Evolutionary conservation across 2,329 filamentous ascomycete genomes (phyloP).

Genomic region (Lasiodiplodia citricola): DNA sequence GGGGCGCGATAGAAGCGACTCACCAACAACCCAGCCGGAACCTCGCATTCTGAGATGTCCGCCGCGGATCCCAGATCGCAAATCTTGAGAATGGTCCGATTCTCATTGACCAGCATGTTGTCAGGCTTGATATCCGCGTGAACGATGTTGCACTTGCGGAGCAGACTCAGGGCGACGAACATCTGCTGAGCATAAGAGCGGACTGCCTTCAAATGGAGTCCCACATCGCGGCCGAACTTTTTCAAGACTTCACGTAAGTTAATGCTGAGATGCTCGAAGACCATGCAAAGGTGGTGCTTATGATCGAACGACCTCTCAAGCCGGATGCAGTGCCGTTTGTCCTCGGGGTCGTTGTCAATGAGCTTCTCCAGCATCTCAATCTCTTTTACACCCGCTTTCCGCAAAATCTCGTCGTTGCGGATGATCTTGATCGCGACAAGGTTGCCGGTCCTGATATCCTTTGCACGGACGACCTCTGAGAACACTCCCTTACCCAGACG

Average conservation of each 20-base stretch:
- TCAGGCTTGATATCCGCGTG: constrained; percentile 98
- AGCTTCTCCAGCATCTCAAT: constrained; percentile 91
- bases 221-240: constrained; percentile 93
- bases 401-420: constrained; percentile 76
- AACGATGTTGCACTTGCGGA: constrained; percentile 90
- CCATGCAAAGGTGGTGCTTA: constrained; percentile 93
- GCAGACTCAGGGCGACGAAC: constrained; percentile 83
- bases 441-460: constrained; percentile 68
- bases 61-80: constrained; percentile 97
- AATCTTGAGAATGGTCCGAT: constrained; percentile 84
- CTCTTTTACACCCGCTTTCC: constrained; percentile 91
- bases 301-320: constrained; percentile 90
- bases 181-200: constrained; percentile 92
- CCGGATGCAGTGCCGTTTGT: constrained; percentile 89
- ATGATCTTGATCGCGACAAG: constrained; percentile 98
- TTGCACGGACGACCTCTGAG: constrained; percentile 89
- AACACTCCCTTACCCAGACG: constrained; percentile 94
- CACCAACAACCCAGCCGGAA: constrained; percentile 86
- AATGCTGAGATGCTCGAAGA: constrained; percentile 91
- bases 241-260: constrained; percentile 93
- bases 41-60: constrained; percentile 82
- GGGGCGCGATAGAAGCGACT: constrained; percentile 97
- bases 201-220: constrained; percentile 87
- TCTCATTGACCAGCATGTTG: constrained; percentile 92
- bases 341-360: constrained; percentile 81